Percentiles rank a stretch among this genome's conserved stretches.
Conservation (phyloP, 495 filamentous ascomycete genomes). For the Podospora bellae-mahoneyi region DNA sequence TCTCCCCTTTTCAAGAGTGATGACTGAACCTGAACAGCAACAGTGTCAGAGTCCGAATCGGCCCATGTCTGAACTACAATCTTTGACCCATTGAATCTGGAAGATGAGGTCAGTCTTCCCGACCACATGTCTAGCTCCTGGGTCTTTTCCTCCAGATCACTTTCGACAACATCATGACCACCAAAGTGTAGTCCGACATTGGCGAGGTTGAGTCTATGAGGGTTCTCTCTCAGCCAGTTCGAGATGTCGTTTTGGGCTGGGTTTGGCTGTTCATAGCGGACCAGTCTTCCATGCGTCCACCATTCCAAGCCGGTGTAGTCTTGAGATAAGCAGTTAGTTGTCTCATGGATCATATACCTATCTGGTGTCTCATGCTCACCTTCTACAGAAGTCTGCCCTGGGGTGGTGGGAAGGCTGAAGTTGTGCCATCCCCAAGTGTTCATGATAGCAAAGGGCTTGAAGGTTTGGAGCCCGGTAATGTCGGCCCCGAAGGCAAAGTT, state of each 20-base stretch:
- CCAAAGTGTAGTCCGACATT: slow-evolving; percentile 47
- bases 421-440: slow-evolving; percentile 59
- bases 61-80: slow-evolving; percentile 46
- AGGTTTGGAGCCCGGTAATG: slow-evolving; percentile 55
- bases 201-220: slow-evolving; percentile 49
- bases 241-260: slow-evolving; percentile 50
- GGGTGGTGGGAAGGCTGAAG: slow-evolving; percentile 48
- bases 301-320: slow-evolving; percentile 48
- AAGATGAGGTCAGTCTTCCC: slow-evolving; percentile 45
- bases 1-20: slow-evolving; percentile 32
- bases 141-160: slow-evolving; percentile 35
- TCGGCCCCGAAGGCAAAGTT: slow-evolving; percentile 57
- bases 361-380: slow-evolving; percentile 21
- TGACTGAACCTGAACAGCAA: slow-evolving; percentile 45
- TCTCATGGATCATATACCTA: not conserved
- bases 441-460: slow-evolving; percentile 56
- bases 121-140: slow-evolving; percentile 51
- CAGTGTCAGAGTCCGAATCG: slow-evolving; percentile 46
- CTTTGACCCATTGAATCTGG: slow-evolving; percentile 37
- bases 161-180: slow-evolving; percentile 39
- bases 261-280: slow-evolving; percentile 53
- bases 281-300: slow-evolving; percentile 54
- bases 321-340: slow-evolving; percentile 13
- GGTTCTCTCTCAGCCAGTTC: slow-evolving; percentile 53
- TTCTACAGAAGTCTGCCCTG: slow-evolving; percentile 37